Percentiles rank a stretch among this genome's conserved stretches.
Evolutionary conservation across 1,284 basidiomycete genomes (phyloP).

Genomic region (Trichosporon sp.): DNA sequence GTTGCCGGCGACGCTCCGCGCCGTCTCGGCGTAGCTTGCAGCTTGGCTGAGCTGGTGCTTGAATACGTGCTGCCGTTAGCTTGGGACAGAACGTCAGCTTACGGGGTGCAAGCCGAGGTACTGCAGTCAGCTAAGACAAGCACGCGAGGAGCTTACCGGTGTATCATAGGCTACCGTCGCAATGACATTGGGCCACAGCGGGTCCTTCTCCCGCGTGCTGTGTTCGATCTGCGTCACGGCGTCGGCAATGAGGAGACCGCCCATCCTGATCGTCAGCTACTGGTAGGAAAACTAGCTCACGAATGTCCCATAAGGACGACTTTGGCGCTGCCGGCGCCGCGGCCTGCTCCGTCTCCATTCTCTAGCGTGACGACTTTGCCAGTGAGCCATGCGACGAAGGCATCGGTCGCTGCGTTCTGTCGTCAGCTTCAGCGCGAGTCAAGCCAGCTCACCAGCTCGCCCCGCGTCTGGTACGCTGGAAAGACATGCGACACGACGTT

Average conservation of each 20-base stretch:
- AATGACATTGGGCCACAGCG: slow-evolving; percentile 46
- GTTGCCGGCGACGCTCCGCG: slow-evolving; percentile 52
- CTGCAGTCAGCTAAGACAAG: slow-evolving; percentile 47
- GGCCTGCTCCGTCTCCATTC: slow-evolving; percentile 57
- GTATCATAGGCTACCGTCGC: slow-evolving; percentile 67
- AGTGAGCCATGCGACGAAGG: slow-evolving; percentile 83
- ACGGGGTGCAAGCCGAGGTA: slow-evolving; percentile 78
- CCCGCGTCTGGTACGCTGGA: slow-evolving; percentile 88
- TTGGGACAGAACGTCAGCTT: slow-evolving; percentile 8
- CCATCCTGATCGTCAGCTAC: slow-evolving; percentile 61
- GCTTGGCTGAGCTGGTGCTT: slow-evolving; percentile 77
- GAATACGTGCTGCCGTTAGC: slow-evolving; percentile 33
- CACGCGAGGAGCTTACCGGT: slow-evolving; percentile 53
- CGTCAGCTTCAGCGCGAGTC: neutral
- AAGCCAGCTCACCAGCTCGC: slow-evolving; percentile 63
- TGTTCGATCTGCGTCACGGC: slow-evolving; percentile 65
- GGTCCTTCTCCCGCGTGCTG: slow-evolving; percentile 30
- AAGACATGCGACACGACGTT: slow-evolving; percentile 71
- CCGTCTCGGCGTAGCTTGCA: slow-evolving; percentile 64
- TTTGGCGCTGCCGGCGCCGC: slow-evolving; percentile 70
- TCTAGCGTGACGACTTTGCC: slow-evolving; percentile 72
- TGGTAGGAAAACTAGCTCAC: slow-evolving; percentile 47
- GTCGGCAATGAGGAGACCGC: slow-evolving; percentile 79
- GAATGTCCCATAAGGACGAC: slow-evolving; percentile 88
- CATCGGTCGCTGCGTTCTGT: slow-evolving; percentile 70